Base-by-base conservation (phyloP, 176 grass and related monocot species). In the Hsuehochloa calcarea region DNA sequence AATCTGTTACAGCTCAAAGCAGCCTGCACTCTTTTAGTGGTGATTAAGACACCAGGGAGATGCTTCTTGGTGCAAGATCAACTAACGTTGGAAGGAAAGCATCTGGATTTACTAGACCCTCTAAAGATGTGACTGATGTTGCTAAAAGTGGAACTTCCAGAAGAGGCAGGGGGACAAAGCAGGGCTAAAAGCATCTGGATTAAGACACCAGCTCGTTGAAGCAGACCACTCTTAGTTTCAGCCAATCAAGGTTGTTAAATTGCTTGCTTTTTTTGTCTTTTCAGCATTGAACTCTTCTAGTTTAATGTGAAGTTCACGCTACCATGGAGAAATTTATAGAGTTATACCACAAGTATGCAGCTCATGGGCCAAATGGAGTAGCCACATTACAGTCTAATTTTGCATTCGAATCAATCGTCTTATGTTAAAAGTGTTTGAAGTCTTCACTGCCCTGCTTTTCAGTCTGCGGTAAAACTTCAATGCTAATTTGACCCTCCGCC, bases 111-210 rank as follows among this genome's bases (percentile, higher is more conserved):
- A 83, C 83, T 76, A 89, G 79, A 72, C 78, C 87, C 15, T 92
- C 87, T 46, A 88, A 89, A 80, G 83, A 92, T 80, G 27, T 58
- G 85, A 60, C 87, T 85, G 87, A 81, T 59, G 63, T 72, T 78
- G 19, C 71, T 65, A 81, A 59, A 95, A 74, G 64, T 35, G 82
- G 82, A 65, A 22, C 87, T 85, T 74, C 87, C 51, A 92, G 51
- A 85, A 86, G 85, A 86, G 93, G 90, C 82, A 95, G 83, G 65
- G 90, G 88, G 80, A 90, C n/a, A n/a, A n/a, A n/a, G n/a, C n/a
- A n/a, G n/a, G n/a, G n/a, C n/a, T n/a, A n/a, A n/a, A n/a, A n/a
- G n/a, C n/a, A n/a, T n/a, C n/a, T n/a, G n/a, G n/a, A n/a, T n/a
- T n/a, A 72, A 65, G 81, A 82, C 40, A 78, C 76, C 64, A 80